Evolutionary conservation across 2,329 filamentous ascomycete genomes (phyloP), one percentile per base, ranked within the genome.

Genomic region (Claviceps sp.): DNA sequence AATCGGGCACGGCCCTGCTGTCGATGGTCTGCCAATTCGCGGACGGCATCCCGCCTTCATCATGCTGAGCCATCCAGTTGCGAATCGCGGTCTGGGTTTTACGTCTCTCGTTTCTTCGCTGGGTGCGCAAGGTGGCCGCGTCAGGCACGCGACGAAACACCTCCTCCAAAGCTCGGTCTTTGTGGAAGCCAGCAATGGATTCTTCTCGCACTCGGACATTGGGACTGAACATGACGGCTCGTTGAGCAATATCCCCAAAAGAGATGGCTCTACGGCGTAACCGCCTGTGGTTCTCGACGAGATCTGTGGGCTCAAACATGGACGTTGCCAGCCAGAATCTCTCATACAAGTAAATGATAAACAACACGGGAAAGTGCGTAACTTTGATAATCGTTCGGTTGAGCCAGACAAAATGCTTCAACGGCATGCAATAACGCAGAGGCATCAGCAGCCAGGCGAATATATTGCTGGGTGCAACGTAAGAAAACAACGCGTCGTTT

Each of bases 401-500:
- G 56, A 95, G 71, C 62, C 81, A 84, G 57, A 97, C 84, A 61
- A 93, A 97, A 48, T 82, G 78, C 42, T 80, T 80, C 59, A 96
- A 82, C 0, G 89, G 82, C 71, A 96, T 82, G 60, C 82, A 72
- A 63, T 85, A 95, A 56, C 90, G 79, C 45, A 94, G 66, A 0
- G 91, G 91, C 61, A 89, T 89, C 30, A 95, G 72, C 0, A 91
- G 64, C 91, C 90, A 97, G 1, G 88, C 90, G 56, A 96, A 78
- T 34, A 96, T 85, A 63, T 97, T 97, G 14, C 87, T 85, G 0
- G 91, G 91, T 1, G 91, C 87, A 55, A 96, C 80, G 64, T 96
- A 96, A 3, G 89, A 94, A 72, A 97, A 97, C 0, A 96, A 73
- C 0, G 89, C 87, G 65, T 97, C 91, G n/a, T 93, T 95, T 67